Evolutionary conservation across 345 rosid genomes (phyloP), one percentile per base, ranked within the genome.

Genomic region (Moricandia arvensis): DNA sequence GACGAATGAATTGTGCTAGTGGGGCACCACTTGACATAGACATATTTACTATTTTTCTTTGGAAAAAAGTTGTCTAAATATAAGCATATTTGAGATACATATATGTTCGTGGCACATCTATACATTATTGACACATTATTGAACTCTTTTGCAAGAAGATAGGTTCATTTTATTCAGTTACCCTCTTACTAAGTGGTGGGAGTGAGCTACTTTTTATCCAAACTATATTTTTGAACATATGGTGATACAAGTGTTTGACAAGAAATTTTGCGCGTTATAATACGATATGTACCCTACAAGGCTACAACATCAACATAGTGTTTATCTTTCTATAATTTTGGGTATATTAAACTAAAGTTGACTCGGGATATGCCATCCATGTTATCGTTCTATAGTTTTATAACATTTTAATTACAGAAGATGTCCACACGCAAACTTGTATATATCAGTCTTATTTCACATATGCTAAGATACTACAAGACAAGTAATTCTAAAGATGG

Each of bases 321-420:
- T 21, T 11, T 21, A 55, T 55, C 30, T 21, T 55, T 55, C 34
- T 2, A 58, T 26, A 26, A 26, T 35, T 59, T 75, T 21, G 30
- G 35, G 38, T 18, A 16, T 60, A 75, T 7, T 27, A 75, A 67
- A 75, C 7, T 10, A 66, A 67, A n/a, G 29, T 15, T 68, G 67
- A 75, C 33, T 12, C 43, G 7, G 54, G 33, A 34, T 34, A 60
- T 75, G 74, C 27, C 45, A 75, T 35, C 78, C 61, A 59, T 59
- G 37, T 68, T 59, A 45, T 30, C 45, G 24, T 24, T 59, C 9
- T 4, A 24, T 45, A 59, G 29, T 26, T 15, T 49, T 8, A 4
- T 34, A 49, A 35, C 16, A 60, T 35, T 26, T 41, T 55, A 18
- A 54, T 18, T 35, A 15, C 29, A 64, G 66, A 64, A 70, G 11